These are phyloP conservation scores for Carnegiea gigantea DNA, from an alignment of 179 eudicot genomes.

Conservation along the genomic window DNA sequence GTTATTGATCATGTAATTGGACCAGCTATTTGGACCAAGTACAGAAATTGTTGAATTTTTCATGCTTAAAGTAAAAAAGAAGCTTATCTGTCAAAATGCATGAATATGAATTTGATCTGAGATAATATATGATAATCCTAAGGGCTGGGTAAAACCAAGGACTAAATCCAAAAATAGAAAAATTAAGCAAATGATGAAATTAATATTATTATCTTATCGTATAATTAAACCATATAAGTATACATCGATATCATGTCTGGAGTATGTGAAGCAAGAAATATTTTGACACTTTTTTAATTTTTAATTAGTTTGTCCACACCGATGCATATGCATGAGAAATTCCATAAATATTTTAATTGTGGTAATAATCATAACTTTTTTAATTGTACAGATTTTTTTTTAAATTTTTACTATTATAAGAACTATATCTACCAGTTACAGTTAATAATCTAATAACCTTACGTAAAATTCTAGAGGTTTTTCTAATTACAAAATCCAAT, in stretches of 20 bases:
- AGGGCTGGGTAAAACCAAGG: constrained; percentile 13
- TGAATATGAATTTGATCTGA: background rate
- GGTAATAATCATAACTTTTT: no score
- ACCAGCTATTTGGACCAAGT: background rate
- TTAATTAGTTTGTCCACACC: no score
- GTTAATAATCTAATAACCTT: no score
- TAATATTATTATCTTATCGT: background rate
- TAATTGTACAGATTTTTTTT: no score
- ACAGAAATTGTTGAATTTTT: background rate
- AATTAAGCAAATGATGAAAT: background rate
- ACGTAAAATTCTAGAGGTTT: no score
- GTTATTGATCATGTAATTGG: background rate
- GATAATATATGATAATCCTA: background rate
- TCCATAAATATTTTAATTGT: no score
- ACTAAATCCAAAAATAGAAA: constrained; percentile 12
- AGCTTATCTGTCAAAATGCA: background rate
- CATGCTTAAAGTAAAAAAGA: background rate
- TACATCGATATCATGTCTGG: background rate
- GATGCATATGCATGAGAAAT: no score
- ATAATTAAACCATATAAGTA: background rate
- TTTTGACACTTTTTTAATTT: background rate
- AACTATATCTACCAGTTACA: no score
- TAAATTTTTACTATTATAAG: no score
- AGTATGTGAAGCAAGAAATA: background rate
- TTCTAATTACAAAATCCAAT: no score